phyloP scores from a whole-genome alignment of 78 protist species.

The Diacronema lutheri region DNA sequence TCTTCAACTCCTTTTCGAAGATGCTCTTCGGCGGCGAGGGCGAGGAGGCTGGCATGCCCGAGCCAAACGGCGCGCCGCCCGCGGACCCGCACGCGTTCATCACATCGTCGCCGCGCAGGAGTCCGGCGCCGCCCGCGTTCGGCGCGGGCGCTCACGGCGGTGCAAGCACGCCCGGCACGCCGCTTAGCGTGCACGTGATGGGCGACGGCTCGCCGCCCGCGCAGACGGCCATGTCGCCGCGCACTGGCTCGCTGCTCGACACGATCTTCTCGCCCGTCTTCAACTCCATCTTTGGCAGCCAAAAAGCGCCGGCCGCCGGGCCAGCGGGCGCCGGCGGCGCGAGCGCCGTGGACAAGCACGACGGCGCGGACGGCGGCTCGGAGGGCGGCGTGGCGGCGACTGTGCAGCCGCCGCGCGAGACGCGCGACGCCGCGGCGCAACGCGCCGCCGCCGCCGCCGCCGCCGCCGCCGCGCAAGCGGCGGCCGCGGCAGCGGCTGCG shows the following conservation, averaged over 20 bases:
- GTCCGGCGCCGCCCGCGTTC: too few species aligned
- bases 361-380: neutral
- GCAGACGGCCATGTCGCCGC: too few species aligned
- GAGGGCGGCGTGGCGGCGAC: neutral
- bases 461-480: neutral
- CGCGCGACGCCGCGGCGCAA: neutral
- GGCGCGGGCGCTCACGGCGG: too few species aligned
- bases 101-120: too few species aligned
- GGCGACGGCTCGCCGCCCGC: too few species aligned
- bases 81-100: too few species aligned
- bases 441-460: neutral
- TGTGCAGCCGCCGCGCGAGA: neutral
- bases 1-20: too few species aligned
- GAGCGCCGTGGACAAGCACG: neutral
- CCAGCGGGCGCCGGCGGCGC: neutral
- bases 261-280: neutral
- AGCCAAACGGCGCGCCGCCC: too few species aligned
- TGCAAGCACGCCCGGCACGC: too few species aligned
- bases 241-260: neutral
- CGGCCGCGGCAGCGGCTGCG: neutral
- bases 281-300: neutral
- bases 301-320: neutral
- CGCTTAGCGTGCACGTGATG: too few species aligned
- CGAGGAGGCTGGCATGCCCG: too few species aligned
- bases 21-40: too few species aligned